phyloP scores from a whole-genome alignment of 192 early-diverging fungal genomes.

The Backusella psychrophila region DNA sequence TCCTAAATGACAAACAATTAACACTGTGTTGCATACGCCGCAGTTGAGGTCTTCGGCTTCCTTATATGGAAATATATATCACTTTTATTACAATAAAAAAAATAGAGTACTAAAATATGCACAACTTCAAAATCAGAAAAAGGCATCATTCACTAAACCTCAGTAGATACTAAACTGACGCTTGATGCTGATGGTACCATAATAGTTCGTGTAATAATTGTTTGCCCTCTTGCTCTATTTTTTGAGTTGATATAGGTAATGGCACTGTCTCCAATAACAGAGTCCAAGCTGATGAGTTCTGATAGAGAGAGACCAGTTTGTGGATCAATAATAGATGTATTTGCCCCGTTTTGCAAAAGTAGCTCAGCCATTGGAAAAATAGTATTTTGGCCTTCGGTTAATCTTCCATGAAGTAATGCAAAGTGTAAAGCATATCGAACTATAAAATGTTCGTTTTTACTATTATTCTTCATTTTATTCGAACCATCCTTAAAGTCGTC shows the following conservation, averaged over 20 bases:
- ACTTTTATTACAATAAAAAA: background rate
- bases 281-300: constrained; percentile 16
- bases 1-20: background rate
- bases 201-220: background rate
- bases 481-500: background rate
- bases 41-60: background rate
- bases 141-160: background rate
- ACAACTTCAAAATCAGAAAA: background rate
- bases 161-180: background rate
- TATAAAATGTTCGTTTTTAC: background rate
- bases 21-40: background rate
- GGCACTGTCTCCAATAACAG: constrained; percentile 18
- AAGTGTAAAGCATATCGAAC: constrained; percentile 3
- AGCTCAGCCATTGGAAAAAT: constrained; percentile 60
- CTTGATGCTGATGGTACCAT: background rate
- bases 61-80: background rate
- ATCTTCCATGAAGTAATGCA: constrained; percentile 8
- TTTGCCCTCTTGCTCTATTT: constrained; percentile 29
- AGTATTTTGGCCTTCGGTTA: background rate
- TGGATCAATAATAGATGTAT: constrained; percentile 18
- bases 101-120: background rate
- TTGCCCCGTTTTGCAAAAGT: constrained; percentile 60
- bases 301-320: constrained; percentile 16
- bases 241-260: constrained; percentile 27
- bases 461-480: background rate